Percentiles rank a stretch among this genome's conserved stretches.
Conservation (phyloP, 108 stramenopile species). For the Seminavis robusta region DNA sequence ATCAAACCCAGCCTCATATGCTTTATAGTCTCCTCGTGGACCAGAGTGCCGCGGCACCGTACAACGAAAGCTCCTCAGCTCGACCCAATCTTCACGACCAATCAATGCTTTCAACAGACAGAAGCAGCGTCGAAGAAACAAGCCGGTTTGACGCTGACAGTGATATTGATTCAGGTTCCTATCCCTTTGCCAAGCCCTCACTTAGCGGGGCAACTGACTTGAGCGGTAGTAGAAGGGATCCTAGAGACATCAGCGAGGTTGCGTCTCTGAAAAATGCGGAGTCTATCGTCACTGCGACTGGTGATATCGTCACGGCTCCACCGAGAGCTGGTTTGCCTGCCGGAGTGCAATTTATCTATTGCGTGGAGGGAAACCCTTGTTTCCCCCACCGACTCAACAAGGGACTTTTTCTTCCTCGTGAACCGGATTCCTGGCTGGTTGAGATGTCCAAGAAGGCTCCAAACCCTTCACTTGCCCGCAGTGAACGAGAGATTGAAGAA, state of each 20-base stretch:
- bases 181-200: no score
- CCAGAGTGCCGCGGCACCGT: conserved; percentile 61
- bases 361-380: conserved; percentile 77
- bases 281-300: conserved; percentile 45
- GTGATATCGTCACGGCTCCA: conserved; percentile 76
- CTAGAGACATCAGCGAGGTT: no score
- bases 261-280: conserved; percentile 30
- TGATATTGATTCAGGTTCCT: conserved; percentile 34
- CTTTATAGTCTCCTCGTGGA: conserved; percentile 74
- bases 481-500: conserved; percentile 71
- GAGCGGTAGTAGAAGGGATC: no score
- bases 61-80: no score
- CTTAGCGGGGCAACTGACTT: no score
- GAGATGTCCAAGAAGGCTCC: conserved; percentile 46
- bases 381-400: conserved; percentile 69
- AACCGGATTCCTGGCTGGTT: conserved; percentile 62
- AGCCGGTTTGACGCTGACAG: conserved; percentile 51
- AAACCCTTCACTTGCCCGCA: conserved; percentile 67
- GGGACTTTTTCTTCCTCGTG: conserved; percentile 54
- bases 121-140: no score
- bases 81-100: conserved; percentile 21
- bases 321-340: conserved; percentile 38
- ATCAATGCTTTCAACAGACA: conserved; percentile 20
- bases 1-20: conserved; percentile 32
- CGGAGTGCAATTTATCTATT: conserved; percentile 57